Percentiles rank a stretch among this genome's conserved stretches.
Evolutionary conservation across 192 early-diverging fungal species (phyloP).

Genomic region (Linnemannia hyalina): DNA sequence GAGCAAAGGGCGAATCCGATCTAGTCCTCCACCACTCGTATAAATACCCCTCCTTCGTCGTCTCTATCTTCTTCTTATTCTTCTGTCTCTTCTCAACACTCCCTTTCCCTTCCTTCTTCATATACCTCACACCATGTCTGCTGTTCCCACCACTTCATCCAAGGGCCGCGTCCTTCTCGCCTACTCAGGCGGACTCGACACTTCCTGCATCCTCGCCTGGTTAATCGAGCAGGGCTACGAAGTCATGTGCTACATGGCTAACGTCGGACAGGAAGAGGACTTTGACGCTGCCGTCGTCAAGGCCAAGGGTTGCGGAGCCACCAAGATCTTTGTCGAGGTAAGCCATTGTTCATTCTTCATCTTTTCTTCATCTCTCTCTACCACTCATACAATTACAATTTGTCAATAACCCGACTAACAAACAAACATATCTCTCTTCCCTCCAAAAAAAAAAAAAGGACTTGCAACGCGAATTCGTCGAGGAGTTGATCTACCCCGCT

Average conservation of each 20-base stretch:
- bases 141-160: slow-evolving; percentile 64
- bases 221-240: slow-evolving; percentile 98
- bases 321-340: slow-evolving; percentile 95
- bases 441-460: slow-evolving; percentile 65
- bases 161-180: slow-evolving; percentile 94
- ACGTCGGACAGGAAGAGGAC: slow-evolving; percentile 99
- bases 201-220: slow-evolving; percentile 99
- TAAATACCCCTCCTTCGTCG: not conserved
- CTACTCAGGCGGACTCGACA: slow-evolving; percentile 98
- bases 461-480: slow-evolving; percentile 93
- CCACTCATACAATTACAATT: too few relatives aligned
- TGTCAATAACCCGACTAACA: not conserved
- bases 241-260: slow-evolving; percentile 96
- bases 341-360: not conserved
- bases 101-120: not conserved
- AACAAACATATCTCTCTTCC: not conserved
- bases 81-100: not conserved
- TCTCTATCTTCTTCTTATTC: not conserved
- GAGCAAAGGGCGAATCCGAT: too few relatives aligned
- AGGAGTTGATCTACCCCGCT: slow-evolving; percentile 92
- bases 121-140: slow-evolving; percentile 23
- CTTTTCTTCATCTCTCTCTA: not conserved
- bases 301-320: slow-evolving; percentile 93
- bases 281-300: slow-evolving; percentile 94
- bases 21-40: not conserved